Base-by-base conservation (phyloP, 2,329 filamentous ascomycete species). In the Tolypocladium cylindrosporum region DNA sequence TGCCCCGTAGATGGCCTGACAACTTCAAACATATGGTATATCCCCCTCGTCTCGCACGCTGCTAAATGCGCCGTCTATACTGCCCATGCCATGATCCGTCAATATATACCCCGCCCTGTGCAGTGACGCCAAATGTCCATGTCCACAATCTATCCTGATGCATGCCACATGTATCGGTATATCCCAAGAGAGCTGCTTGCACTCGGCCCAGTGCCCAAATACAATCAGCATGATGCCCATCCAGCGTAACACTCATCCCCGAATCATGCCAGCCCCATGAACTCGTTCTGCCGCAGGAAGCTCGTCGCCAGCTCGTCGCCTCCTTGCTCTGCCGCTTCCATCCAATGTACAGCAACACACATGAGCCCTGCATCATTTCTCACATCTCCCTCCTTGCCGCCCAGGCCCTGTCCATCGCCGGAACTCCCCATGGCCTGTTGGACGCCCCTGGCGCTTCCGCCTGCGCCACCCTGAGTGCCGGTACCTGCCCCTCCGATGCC, bases 321-420 rank as follows among this genome's bases (percentile, higher is more conserved):
- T n/a, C 91, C 91, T 57, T 83, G 82, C 65, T 90, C 89, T 42
- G 90, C 91, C 63, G 90, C 79, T 75, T 93, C 90, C 91, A 97
- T 97, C 92, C 93, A 97, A 77, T 97, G 93, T 73, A 95, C 86
- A 11, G 93, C 93, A 58, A 96, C 84, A 67, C 92, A 97, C 89
- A 97, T 94, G 48, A 91, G 85, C 57, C 88, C 88, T 2, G 90
- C 90, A 70, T 97, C 91, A 60, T 87, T 91, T 63, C 90, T 72
- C 41, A 83, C 79, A 59, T 83, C 72, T 21, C 75, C 75, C 54
- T 77, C 74, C 56, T 72, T 73, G 53, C 71, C 70, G 42, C 65
- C 66, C 39, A 59, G 14, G 43, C 60, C 60, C 37, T 65, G 59
- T 27, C 66, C 62, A 36, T 64, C 63, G 53, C 63, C 64, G 56